These are phyloP conservation scores for Clausena lansium DNA, from an alignment of 345 rosid genomes.

Conservation along the genomic window DNA sequence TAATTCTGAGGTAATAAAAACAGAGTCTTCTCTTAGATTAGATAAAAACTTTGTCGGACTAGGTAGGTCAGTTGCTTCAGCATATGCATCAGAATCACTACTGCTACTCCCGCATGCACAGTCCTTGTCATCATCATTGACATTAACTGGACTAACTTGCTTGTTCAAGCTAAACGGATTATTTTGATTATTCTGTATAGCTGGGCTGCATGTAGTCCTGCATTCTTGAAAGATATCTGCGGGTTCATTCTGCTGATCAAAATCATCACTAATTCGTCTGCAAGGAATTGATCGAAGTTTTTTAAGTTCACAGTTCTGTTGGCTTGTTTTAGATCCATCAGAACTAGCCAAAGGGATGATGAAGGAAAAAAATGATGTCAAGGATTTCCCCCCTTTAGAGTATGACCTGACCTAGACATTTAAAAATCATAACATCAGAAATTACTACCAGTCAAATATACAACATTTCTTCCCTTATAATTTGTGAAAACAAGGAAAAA, in stretches of 20 bases:
- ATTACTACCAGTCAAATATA: background rate
- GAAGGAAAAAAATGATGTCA: slow-evolving; percentile 52
- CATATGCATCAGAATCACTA: slow-evolving; percentile 40
- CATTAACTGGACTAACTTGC: slow-evolving; percentile 7
- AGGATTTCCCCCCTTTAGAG: slow-evolving; percentile 41
- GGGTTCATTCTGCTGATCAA: slow-evolving; percentile 25
- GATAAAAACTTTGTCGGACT: slow-evolving; percentile 35
- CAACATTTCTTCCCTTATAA: background rate
- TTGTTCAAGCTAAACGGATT: slow-evolving; percentile 13
- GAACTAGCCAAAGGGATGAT: slow-evolving; percentile 29
- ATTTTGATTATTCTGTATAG: slow-evolving; percentile 6
- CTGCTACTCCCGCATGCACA: slow-evolving; percentile 35
- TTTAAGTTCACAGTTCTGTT: slow-evolving; percentile 34
- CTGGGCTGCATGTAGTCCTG: slow-evolving; percentile 7
- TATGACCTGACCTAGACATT: slow-evolving; percentile 60
- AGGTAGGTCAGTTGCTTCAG: slow-evolving; percentile 39
- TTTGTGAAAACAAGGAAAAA: background rate
- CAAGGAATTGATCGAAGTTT: slow-evolving; percentile 45
- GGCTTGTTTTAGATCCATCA: slow-evolving; percentile 39
- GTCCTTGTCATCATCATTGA: slow-evolving; percentile 5
- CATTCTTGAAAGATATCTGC: slow-evolving; percentile 28
- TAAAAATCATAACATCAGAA: slow-evolving; percentile 27
- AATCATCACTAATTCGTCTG: slow-evolving; percentile 38
- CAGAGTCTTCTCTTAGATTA: slow-evolving; percentile 55
- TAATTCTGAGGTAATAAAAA: slow-evolving; percentile 60